Evolutionary conservation across 768 basidiomycete genomes (phyloP).

Genomic region (Phanerochaete sordida): DNA sequence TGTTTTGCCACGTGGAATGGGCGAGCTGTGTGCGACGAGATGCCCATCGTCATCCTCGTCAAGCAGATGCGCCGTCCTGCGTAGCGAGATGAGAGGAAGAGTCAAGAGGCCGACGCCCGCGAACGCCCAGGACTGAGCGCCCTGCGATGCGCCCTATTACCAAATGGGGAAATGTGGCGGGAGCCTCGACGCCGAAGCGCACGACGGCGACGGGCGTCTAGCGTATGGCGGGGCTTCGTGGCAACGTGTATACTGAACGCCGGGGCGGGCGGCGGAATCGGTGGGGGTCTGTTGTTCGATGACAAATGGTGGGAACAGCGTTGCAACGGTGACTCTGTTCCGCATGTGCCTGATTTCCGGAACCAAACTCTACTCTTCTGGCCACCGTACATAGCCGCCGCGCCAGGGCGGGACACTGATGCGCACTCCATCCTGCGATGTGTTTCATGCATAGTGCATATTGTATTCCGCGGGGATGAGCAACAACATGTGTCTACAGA

Average conservation of each 20-base stretch:
- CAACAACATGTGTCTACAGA: background rate
- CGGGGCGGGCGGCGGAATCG: background rate
- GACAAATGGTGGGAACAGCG: background rate
- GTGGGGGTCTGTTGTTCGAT: background rate
- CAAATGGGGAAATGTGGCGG: background rate
- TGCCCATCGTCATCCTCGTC: no score
- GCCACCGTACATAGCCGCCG: no score
- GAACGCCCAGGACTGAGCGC: no score
- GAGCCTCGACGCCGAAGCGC: no score
- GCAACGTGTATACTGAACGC: slow-evolving; percentile 13
- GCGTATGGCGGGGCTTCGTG: background rate
- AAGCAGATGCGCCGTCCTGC: no score
- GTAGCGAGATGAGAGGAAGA: no score
- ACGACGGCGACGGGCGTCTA: background rate
- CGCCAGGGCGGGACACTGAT: background rate
- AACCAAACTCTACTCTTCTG: background rate
- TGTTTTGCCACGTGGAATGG: no score
- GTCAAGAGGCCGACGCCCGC: no score
- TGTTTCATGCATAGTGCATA: background rate
- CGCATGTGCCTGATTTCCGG: background rate
- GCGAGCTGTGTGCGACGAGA: no score
- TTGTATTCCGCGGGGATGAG: background rate
- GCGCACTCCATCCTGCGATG: background rate
- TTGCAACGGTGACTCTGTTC: background rate
- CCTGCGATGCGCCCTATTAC: no score